These are phyloP conservation scores for Rhexocercosporidium sp. DNA, from an alignment of 2,329 filamentous ascomycete species.

Conservation along the genomic window DNA sequence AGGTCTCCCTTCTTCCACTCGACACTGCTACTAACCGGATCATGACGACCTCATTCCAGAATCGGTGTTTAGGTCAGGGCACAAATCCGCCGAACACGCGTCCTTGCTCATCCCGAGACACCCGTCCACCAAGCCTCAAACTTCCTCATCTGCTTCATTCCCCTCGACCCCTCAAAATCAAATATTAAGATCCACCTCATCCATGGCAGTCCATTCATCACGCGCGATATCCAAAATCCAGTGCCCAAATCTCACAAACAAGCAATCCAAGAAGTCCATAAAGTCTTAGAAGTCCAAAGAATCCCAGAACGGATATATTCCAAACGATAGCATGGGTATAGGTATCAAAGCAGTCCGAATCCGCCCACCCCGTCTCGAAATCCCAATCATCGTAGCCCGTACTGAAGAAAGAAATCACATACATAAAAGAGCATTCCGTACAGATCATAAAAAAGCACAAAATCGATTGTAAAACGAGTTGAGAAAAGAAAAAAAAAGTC, in stretches of 20 bases:
- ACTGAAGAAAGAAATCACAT: background rate
- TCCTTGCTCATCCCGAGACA: too few species aligned
- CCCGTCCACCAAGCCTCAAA: too few species aligned
- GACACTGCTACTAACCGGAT: background rate
- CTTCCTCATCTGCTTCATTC: background rate
- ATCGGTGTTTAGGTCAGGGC: too few species aligned
- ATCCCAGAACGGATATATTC: background rate
- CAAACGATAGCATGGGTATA: slow-evolving; percentile 27
- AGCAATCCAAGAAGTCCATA: background rate
- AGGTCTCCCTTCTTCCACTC: background rate
- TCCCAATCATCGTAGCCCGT: background rate
- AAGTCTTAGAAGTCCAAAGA: background rate
- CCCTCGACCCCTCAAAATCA: background rate
- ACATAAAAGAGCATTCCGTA: background rate
- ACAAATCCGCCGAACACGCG: too few species aligned
- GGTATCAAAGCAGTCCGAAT: slow-evolving; percentile 15
- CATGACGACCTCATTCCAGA: too few species aligned
- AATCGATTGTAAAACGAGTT: background rate
- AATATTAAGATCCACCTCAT: background rate
- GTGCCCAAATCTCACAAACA: background rate
- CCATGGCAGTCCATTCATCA: too few species aligned
- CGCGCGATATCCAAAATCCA: background rate
- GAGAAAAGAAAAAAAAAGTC: background rate
- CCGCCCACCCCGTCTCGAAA: slow-evolving; percentile 9
- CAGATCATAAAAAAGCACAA: background rate